These are phyloP conservation scores for Mortierella claussenii DNA, from an alignment of 192 early-diverging fungal species.

Conservation along the genomic window DNA sequence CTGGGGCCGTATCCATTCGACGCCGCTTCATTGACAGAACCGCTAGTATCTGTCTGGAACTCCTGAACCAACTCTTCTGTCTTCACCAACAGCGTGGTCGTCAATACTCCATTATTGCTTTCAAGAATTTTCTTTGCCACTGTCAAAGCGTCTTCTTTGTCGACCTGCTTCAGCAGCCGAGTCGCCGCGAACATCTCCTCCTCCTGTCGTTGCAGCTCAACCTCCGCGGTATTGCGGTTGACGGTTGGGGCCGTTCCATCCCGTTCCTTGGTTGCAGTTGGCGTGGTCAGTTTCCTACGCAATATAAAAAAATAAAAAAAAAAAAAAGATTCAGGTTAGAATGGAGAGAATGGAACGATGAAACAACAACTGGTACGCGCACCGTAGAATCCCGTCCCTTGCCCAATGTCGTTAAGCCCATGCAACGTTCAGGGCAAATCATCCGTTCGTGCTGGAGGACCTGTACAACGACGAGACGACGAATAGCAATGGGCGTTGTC, in stretches of 20 bases:
- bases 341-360: no score
- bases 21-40: neutral
- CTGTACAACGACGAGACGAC: no score
- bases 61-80: no score
- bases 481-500: no score
- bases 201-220: slow-evolving; percentile 27
- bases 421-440: no score
- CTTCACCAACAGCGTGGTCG: no score
- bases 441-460: no score
- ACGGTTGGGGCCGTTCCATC: neutral
- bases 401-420: no score
- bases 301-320: neutral
- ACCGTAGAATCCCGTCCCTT: no score
- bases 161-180: slow-evolving; percentile 16
- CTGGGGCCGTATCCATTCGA: neutral
- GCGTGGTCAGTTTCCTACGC: slow-evolving; percentile 20
- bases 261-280: neutral
- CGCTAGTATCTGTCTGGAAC: neutral
- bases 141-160: slow-evolving; percentile 2
- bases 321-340: neutral
- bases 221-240: slow-evolving; percentile 8
- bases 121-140: slow-evolving; percentile 22
- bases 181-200: slow-evolving; percentile 32
- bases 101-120: neutral
- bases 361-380: no score